A percentile compares a stretch with the other conserved stretches of the same genome.
Evolutionary conservation across 495 filamentous ascomycete species (phyloP).

Genomic region (Xylaria intraflava): DNA sequence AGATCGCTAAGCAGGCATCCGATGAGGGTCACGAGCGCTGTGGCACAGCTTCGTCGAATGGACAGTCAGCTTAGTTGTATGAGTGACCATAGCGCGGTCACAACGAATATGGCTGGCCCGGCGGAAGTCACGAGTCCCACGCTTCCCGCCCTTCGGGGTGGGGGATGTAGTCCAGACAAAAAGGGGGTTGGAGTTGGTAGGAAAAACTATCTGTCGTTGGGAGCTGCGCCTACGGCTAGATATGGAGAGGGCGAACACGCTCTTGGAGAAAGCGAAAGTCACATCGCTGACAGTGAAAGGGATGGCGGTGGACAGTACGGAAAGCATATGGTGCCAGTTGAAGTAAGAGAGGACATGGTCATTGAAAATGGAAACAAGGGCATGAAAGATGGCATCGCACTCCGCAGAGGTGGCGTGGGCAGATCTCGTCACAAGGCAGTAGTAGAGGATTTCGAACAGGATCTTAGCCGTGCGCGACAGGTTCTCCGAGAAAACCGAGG

Average conservation of each 20-base stretch:
- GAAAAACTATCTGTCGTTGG: slow-evolving; percentile 27
- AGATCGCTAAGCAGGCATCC: slow-evolving; percentile 7
- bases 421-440: slow-evolving; percentile 15
- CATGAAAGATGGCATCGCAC: background rate
- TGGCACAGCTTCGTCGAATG: slow-evolving; percentile 31
- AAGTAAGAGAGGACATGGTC: background rate
- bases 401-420: background rate
- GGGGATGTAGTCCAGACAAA: slow-evolving; percentile 22
- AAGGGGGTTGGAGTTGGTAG: slow-evolving; percentile 13
- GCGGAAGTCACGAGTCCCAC: slow-evolving; percentile 17
- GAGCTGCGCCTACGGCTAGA: slow-evolving; percentile 1
- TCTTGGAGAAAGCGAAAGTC: background rate
- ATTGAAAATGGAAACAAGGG: background rate
- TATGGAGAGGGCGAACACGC: background rate
- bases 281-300: background rate
- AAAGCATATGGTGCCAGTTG: background rate
- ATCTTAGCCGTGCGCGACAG: slow-evolving; percentile 7
- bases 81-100: slow-evolving; percentile 21
- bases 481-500: slow-evolving; percentile 7
- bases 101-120: slow-evolving; percentile 1
- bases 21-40: slow-evolving; percentile 19
- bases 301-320: background rate
- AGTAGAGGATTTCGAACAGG: slow-evolving; percentile 11
- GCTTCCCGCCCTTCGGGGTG: slow-evolving; percentile 24
- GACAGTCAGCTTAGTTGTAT: slow-evolving; percentile 27